Conservation (phyloP, 2,329 filamentous ascomycete species). For the Epichloe aotearoae region DNA sequence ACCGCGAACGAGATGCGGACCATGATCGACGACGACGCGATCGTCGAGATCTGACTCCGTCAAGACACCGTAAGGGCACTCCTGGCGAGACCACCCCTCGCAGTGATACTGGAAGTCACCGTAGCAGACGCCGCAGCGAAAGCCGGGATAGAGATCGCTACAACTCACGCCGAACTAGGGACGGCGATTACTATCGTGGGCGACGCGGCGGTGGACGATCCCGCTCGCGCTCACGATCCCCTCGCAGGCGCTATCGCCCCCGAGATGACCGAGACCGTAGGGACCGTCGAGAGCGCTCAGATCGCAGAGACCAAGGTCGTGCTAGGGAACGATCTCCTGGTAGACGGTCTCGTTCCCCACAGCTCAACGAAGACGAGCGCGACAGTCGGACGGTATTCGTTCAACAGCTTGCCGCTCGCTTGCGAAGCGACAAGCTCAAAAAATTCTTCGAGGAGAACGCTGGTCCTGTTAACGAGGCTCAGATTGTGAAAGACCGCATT, state of each 20-base stretch:
- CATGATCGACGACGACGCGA: constrained; percentile 36
- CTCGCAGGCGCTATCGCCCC: constrained; percentile 44
- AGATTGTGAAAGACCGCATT: constrained; percentile 96
- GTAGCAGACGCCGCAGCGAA: constrained; percentile 68
- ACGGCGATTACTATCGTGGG: constrained; percentile 55
- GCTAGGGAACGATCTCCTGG: constrained; percentile 34
- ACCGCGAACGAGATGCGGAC: constrained; percentile 42
- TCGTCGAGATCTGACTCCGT: constrained; percentile 43
- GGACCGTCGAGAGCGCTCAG: constrained; percentile 36
- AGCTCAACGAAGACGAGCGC: constrained; percentile 86
- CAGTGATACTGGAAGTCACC: constrained; percentile 68
- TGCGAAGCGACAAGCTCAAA: constrained; percentile 89
- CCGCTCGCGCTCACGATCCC: constrained; percentile 60
- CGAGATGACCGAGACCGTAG: constrained; percentile 37
- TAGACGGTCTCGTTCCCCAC: constrained; percentile 44
- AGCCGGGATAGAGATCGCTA: constrained; percentile 65
- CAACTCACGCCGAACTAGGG: constrained; percentile 59
- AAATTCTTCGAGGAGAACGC: constrained; percentile 93
- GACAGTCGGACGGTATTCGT: constrained; percentile 96
- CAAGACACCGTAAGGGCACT: constrained; percentile 32
- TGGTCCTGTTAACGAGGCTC: constrained; percentile 87
- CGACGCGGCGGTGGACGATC: constrained; percentile 34
- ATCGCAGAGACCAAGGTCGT: constrained; percentile 38
- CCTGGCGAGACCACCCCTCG: constrained; percentile 51
- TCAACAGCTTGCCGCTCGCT: constrained; percentile 88